phyloP scores from a whole-genome alignment of 164 flowering plant genomes.

The Nymphaea colorata region DNA sequence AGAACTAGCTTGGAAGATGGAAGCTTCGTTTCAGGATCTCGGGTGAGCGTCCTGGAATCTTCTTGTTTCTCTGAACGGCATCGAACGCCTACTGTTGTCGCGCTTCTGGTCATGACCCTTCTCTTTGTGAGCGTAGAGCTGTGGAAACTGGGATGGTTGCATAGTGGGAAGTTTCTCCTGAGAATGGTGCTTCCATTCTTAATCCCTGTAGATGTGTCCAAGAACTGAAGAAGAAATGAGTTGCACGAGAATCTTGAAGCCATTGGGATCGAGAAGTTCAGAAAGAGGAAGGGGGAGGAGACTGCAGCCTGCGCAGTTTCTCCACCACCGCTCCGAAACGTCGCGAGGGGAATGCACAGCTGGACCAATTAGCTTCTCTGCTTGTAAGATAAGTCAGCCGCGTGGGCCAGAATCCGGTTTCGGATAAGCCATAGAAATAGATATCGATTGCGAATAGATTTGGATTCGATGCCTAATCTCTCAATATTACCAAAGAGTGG shows the following conservation, averaged over 20 bases:
- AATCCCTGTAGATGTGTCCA: no score
- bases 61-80: constrained; percentile 36
- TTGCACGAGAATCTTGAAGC: constrained; percentile 26
- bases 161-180: neutral
- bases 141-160: neutral
- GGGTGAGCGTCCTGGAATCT: constrained; percentile 18
- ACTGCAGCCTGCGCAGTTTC: neutral
- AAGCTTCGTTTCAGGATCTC: constrained; percentile 14
- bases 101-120: neutral
- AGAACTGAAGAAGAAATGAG: neutral
- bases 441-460: no score
- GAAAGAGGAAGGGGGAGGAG: neutral
- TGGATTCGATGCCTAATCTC: no score
- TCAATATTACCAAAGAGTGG: no score
- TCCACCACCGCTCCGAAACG: no score
- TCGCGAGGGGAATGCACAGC: no score
- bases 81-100: neutral
- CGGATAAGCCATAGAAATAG: no score
- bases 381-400: no score
- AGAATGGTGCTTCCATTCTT: no score
- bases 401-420: no score
- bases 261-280: constrained; percentile 16
- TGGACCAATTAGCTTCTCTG: no score
- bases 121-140: neutral
- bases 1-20: constrained; percentile 75